phyloP scores from a whole-genome alignment of 2,329 filamentous ascomycete genomes.

The Aspergillus nomiae region DNA sequence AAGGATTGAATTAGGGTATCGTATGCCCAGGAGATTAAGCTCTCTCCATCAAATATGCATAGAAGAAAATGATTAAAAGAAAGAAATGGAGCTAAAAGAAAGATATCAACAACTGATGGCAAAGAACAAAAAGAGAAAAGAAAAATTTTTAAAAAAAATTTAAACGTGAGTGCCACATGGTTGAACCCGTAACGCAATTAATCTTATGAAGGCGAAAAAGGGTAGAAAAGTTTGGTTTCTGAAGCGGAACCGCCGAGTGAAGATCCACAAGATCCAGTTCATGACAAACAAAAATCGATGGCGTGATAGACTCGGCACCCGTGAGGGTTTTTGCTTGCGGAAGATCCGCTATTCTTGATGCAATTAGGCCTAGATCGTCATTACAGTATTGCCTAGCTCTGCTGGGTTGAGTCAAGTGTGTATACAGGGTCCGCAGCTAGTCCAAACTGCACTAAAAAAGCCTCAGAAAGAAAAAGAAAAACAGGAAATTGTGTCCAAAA shows the following conservation, averaged over 20 bases:
- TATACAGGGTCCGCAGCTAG: neutral
- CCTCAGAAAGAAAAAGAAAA: neutral
- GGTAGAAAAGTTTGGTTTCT: slow-evolving; percentile 1
- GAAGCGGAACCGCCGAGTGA: neutral
- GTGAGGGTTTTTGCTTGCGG: neutral
- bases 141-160: neutral
- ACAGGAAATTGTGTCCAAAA: neutral
- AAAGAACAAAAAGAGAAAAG: neutral
- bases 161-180: neutral
- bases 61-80: neutral
- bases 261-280: slow-evolving; percentile 13
- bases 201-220: slow-evolving; percentile 3
- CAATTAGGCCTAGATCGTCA: slow-evolving; percentile 1
- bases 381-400: neutral
- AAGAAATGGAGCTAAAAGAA: neutral
- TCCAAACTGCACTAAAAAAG: neutral
- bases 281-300: slow-evolving; percentile 33
- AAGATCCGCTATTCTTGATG: neutral
- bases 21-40: neutral
- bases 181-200: slow-evolving; percentile 1
- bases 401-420: neutral
- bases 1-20: neutral
- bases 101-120: neutral
- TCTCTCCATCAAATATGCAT: neutral
- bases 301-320: slow-evolving; percentile 16